Evolutionary conservation across 2,329 filamentous ascomycete species (phyloP), one percentile per base, ranked within the genome.

Genomic region (Fusarium bactridioides): DNA sequence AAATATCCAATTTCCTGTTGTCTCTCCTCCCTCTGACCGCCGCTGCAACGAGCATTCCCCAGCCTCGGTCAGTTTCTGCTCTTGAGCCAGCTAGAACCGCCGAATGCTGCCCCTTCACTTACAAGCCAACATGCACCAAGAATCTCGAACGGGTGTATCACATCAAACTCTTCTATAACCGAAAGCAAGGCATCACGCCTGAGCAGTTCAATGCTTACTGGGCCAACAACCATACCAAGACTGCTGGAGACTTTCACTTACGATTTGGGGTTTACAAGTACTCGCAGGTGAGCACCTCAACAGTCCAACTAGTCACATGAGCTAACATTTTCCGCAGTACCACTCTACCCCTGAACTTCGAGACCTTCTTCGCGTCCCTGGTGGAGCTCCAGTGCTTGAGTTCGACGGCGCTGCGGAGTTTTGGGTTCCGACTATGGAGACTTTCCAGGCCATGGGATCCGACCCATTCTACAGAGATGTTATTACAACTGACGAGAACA

Each of bases 201-300:
- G 38, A 67, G 12, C 10, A 67, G 3, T 67, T 67, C 9, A 67
- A 45, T 2, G 35, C 25, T 1, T 67, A 67, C 44, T 67, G 64
- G 64, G 51, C 64, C 12, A 60, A 67, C 27, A 67, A 66, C 27
- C 61, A 67, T 7, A 66, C 62, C 13, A 67, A 67, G 33, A 51
- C 44, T 4, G 64, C 51, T 2, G 61, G 64, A 16, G 44, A 67
- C 23, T 67, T 66, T 19, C 64, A 67, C 44, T 33, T 66, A 1
- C 44, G 64, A 0, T 41, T 40, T 21, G 64, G 64, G 0, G 44
- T 67, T 3, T 60, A 67, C 25, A 67, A 44, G 6, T 67, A 66
- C 27, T 67, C 64, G 1, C 64, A 67, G 31, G 64, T 60, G 21
- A 5, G 3, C 2, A n/a, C 2, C 6, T 0, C 2, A 1, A 3